Conservation (phyloP, 495 filamentous ascomycete genomes). For the Penicillium verhagenii region DNA sequence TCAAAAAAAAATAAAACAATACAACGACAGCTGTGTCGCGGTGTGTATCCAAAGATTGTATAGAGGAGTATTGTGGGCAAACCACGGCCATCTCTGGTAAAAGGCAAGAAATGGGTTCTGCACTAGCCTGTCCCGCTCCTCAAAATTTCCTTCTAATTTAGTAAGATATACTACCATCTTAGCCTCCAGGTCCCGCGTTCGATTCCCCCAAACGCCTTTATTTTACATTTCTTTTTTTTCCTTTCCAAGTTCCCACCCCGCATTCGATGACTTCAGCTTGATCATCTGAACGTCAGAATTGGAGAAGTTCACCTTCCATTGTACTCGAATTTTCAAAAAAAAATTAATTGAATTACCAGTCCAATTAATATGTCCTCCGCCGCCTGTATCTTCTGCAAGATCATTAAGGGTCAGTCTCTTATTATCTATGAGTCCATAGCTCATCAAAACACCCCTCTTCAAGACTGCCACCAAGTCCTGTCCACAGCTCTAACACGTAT, state of each 20-base stretch:
- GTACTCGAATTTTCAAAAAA: background rate
- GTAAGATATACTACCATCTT: conserved; percentile 22
- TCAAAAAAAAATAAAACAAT: conserved; percentile 25
- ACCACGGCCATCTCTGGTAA: conserved; percentile 68
- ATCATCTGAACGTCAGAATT: background rate
- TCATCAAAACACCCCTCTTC: background rate
- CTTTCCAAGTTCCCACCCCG: conserved; percentile 1
- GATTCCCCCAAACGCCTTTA: conserved; percentile 19
- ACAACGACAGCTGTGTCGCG: conserved; percentile 42
- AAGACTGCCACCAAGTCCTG: background rate
- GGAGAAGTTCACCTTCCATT: background rate
- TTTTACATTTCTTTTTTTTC: conserved; percentile 10
- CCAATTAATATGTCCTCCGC: conserved; percentile 42
- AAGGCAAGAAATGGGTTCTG: conserved; percentile 69
- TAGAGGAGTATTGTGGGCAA: conserved; percentile 57
- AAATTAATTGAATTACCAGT: conserved; percentile 14
- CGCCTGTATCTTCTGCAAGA: conserved; percentile 96
- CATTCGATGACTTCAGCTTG: conserved; percentile 15
- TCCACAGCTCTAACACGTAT: background rate
- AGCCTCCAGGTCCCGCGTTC: conserved; percentile 27
- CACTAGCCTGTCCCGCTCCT: conserved; percentile 54
- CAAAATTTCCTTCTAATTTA: conserved; percentile 1
- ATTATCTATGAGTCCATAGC: background rate
- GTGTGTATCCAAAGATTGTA: conserved; percentile 58
- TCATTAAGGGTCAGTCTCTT: conserved; percentile 77